Evolutionary conservation across 345 rosid species (phyloP), one percentile per base, ranked within the genome.

Genomic region (Dipteronia dyeriana): DNA sequence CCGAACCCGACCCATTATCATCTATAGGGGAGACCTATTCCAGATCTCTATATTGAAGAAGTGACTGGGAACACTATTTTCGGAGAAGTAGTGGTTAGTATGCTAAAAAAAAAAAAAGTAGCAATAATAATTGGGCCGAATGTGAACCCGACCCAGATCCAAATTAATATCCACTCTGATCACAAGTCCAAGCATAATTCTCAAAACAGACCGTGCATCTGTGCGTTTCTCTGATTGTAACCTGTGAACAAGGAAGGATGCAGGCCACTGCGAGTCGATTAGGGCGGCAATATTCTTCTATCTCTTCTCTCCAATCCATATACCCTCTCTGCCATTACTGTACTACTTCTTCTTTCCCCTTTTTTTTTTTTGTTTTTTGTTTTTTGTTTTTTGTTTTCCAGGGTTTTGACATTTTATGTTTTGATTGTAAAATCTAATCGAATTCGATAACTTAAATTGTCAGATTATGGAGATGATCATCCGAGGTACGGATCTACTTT

Each of bases 191-290:
- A 16, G 43, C 62, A 16, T 60, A 14, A 9, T 45, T 2, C 1
- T 4, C 22, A 5, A 71, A 11, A n/a, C 53, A 43, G 12, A 1
- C 7, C 9, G 1, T 3, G 43, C 9, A 2, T 14, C 22, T 14
- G 19, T 26, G 12, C 22, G 5, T 4, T 5, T 47, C 45, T 62
- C 13, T 8, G 3, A 23, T 23, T 13, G 67, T 59, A 22, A 22
- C 7, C 51, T 17, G 29, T 13, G 13, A 65, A 45, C 31, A 31
- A n/a, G 70, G 70, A 79, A 85, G 41, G 90, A 93, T 96, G 97
- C 97, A 90, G 79, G 88, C 92, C 73, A 66, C 92, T 62, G 82
- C 95, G 19, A 86, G 89, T 83, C 88, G 95, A 71, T 82, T 94
- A 43, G 79, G 87, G 68, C 96, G 87, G 34, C 89, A 83, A 68